phyloP scores from a whole-genome alignment of 192 early-diverging fungal genomes.

The Entomortierella beljakovae region DNA sequence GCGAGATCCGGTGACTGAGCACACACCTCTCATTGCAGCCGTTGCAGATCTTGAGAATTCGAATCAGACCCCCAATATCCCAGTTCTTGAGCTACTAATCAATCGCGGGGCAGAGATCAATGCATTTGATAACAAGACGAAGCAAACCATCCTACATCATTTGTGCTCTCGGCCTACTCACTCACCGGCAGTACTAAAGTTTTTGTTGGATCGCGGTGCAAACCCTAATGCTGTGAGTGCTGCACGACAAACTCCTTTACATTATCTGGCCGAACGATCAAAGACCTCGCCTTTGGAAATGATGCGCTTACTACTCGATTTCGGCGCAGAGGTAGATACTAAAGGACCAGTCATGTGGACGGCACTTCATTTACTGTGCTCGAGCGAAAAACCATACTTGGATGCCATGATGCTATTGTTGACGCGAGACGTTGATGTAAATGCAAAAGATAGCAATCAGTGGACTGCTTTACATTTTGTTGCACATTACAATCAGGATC shows the following conservation, averaged over 20 bases:
- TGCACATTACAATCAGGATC: constrained; percentile 53
- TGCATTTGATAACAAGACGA: constrained; percentile 48
- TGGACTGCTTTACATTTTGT: constrained; percentile 53
- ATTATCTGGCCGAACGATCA: constrained; percentile 45
- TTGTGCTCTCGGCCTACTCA: constrained; percentile 43
- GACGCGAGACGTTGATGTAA: constrained; percentile 44
- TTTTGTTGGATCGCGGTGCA: constrained; percentile 44
- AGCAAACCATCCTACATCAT: constrained; percentile 47
- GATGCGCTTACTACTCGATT: constrained; percentile 46
- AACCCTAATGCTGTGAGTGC: constrained; percentile 50
- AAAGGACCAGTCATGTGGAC: constrained; percentile 56
- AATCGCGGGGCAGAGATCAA: constrained; percentile 54
- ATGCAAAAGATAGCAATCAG: constrained; percentile 46
- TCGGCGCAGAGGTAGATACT: constrained; percentile 45
- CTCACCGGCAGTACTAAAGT: constrained; percentile 45
- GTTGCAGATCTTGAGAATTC: constrained; percentile 45
- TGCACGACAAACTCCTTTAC: constrained; percentile 41
- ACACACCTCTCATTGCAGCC: constrained; percentile 39
- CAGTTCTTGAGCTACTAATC: constrained; percentile 38
- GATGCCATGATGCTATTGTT: constrained; percentile 49
- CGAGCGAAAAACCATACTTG: constrained; percentile 45
- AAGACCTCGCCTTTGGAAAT: constrained; percentile 41
- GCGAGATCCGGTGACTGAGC: constrained; percentile 39
- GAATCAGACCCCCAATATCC: constrained; percentile 34
- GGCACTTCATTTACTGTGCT: constrained; percentile 32